Base-by-base conservation (phyloP, 2,329 filamentous ascomycete species). In the Lachnellula suecica region DNA sequence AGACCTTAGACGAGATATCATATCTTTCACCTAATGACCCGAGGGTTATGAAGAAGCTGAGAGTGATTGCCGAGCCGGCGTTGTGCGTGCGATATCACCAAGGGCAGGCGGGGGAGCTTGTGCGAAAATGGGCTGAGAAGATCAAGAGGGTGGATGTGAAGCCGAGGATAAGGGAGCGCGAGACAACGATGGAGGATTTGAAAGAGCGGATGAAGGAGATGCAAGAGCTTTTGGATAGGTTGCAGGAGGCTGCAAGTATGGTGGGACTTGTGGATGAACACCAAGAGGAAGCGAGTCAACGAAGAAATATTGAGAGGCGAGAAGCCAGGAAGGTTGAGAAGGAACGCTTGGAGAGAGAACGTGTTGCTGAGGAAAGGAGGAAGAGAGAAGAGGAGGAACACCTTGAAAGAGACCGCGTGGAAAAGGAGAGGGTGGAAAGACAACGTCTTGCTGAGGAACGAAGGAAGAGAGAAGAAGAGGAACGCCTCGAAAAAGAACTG, bases 21-120 rank as follows among this genome's bases (percentile, higher is more conserved):
- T 57, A 53, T 35, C 42, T 57, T 4, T n/a, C 15, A 29, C 56
- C 58, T 20, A 29, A 47, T 37, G 49, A 48, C 23, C 49, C 46
- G 5, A 15, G 13, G 22, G 56, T 59, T 24, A 11, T 49, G 11
- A 44, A 35, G 13, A 45, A 44, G 7, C 23, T 60, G 25, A 29
- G 25, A 4, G 29, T 11, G 1, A 54, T 60, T 44, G 56, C 53
- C 25, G 45, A 47, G 5, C 27, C 20, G n/a, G 53, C 51, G 6
- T 46, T 60, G 19, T 60, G 58, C 46, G 47, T 58, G 1, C 47
- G 51, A n/a, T 38, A 43, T 4, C 58, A 60, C 25, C 56, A 59
- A 42, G 20, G 11, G 6, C 58, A 59, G 45, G 51, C 42, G 11
- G 48, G 51, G 13, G 29, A 29, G 2, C 27, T 60, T n/a, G 17